Evolutionary conservation across 192 early-diverging fungal genomes (phyloP), one percentile per base, ranked within the genome.

Genomic region (Coemansia sp.): DNA sequence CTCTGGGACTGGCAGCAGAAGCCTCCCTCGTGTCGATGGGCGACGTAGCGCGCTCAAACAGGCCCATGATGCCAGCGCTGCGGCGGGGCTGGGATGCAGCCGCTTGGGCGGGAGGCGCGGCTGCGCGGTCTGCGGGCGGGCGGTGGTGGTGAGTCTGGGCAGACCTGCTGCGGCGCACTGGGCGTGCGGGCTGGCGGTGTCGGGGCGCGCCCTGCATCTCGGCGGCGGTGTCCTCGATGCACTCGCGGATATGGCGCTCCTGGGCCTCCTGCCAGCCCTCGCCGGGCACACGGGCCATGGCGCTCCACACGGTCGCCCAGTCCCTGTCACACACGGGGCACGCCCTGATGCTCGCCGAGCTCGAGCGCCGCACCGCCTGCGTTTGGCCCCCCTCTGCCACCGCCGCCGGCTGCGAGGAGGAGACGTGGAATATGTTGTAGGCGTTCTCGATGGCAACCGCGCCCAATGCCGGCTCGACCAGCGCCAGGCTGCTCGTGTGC

Each of bases 251-350:
- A 57, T 83, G 80, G 6, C 75, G 80, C 46, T 83, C 80, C 71
- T 82, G 79, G 3, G 67, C 65, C 54, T 82, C 79, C 68, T 73
- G 79, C 79, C 79, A 82, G 3, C 79, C 79, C 38, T 77, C 74
- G 5, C 79, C 79, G 1, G 79, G 79, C 19, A 70, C 59, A 4
- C 74, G 68, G 11, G 22, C 42, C 73, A 82, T 73, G 3, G 32
- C 1, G n/a, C 20, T 19, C 79, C 79, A 82, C 41, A 82, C 64
- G 0, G 70, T 58, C 0, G 67, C 79, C 79, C 79, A 82, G 64
- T 67, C 71, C 14, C 58, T 59, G 32, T 64, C 67, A 56, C 79
- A 82, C 31, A 82, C 71, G 3, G 79, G 79, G 40, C 79, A 82
- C 9, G 54, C 64, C 24, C 65, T 46, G 10, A 82, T 64, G 54